phyloP scores from a whole-genome alignment of 176 grass and related monocot species.

The Lolium multiflorum region DNA sequence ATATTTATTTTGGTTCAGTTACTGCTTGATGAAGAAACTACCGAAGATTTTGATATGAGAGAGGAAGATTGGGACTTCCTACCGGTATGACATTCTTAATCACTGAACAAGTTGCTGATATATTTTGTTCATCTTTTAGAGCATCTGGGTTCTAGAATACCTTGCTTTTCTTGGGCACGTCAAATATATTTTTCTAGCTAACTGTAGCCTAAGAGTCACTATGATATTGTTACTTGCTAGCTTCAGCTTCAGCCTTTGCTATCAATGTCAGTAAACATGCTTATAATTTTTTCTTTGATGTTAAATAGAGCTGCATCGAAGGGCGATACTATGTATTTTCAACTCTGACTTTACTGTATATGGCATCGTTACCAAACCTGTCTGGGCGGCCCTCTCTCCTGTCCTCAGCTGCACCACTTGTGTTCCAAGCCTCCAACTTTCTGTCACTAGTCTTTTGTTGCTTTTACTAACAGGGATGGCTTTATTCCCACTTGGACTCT shows the following conservation, averaged over 20 bases:
- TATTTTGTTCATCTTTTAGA: not conserved
- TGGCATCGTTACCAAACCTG: conserved; percentile 3
- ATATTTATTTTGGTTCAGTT: conserved; percentile 60
- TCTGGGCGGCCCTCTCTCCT: conserved; percentile 4
- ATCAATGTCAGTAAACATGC: not conserved
- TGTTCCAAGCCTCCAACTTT: conserved; percentile 8
- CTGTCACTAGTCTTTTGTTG: not conserved
- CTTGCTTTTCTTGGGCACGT: conserved; percentile 9
- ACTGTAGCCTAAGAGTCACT: conserved; percentile 5
- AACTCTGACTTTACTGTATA: not conserved
- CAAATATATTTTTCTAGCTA: not conserved
- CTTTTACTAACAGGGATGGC: not conserved
- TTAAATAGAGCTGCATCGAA: no score
- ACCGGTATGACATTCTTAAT: conserved; percentile 45
- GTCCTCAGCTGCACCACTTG: not conserved
- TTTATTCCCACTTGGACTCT: conserved; percentile 10
- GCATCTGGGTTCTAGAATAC: not conserved
- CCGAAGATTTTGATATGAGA: conserved; percentile 69
- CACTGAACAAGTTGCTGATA: not conserved
- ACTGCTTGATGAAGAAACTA: conserved; percentile 63
- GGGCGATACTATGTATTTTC: conserved; percentile 27
- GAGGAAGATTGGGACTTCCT: conserved; percentile 88
- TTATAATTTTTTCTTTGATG: not conserved
- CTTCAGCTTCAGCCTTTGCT: conserved; percentile 17
- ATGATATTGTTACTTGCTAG: conserved; percentile 5